These are phyloP conservation scores for Ophiosphaerella narmari DNA, from an alignment of 2,329 filamentous ascomycete species.

Conservation along the genomic window DNA sequence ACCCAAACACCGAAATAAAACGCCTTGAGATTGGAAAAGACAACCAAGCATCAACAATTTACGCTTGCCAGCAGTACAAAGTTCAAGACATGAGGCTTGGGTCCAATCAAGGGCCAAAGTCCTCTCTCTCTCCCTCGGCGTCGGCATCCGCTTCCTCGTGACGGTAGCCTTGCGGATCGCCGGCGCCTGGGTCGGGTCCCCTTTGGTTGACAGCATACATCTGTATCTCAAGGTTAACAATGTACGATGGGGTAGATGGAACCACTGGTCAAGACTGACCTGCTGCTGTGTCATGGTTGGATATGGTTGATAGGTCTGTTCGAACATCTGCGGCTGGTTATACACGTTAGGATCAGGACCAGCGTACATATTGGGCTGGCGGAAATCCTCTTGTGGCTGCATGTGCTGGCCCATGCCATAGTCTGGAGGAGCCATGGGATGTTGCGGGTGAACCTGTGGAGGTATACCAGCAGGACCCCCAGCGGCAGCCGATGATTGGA, in stretches of 20 bases:
- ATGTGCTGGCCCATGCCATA: constrained; percentile 65
- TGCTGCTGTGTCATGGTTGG: constrained; percentile 78
- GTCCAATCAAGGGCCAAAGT: constrained; percentile 36
- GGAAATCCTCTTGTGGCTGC: constrained; percentile 69
- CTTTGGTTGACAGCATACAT: constrained; percentile 48
- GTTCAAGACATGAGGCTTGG: background rate
- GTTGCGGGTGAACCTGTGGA: constrained; percentile 53
- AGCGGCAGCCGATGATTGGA: constrained; percentile 48
- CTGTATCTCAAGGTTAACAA: constrained; percentile 20
- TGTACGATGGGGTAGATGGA: background rate
- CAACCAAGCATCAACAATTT: background rate
- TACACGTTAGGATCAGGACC: constrained; percentile 76
- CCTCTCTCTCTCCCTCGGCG: constrained; percentile 47
- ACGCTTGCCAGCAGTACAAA: background rate
- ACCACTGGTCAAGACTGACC: constrained; percentile 55
- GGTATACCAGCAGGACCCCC: constrained; percentile 40
- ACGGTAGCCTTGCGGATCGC: constrained; percentile 45
- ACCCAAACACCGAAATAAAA: constrained; percentile 27
- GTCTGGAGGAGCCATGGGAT: constrained; percentile 60
- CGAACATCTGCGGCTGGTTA: constrained; percentile 80
- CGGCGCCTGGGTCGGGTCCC: constrained; percentile 43
- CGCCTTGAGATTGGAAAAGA: background rate
- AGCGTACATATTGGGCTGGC: constrained; percentile 80
- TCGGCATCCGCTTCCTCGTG: constrained; percentile 47
- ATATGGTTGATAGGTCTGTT: constrained; percentile 79